Evolutionary conservation across 2,329 filamentous ascomycete species (phyloP).

Genomic region (Arthrinium phaeospermum): DNA sequence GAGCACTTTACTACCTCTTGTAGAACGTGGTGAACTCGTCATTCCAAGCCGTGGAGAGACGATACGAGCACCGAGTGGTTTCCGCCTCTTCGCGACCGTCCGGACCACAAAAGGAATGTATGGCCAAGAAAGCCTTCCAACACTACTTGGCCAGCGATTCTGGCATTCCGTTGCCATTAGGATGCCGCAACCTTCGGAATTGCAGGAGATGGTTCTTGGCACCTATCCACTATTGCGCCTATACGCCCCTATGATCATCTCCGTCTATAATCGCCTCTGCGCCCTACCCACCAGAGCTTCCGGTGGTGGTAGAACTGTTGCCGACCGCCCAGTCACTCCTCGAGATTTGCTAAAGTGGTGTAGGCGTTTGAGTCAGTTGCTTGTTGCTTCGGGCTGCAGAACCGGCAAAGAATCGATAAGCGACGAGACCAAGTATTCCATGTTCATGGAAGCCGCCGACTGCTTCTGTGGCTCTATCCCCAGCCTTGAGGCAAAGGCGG

Average conservation of each 20-base stretch:
- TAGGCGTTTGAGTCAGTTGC: conserved; percentile 70
- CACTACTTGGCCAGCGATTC: conserved; percentile 81
- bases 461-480: conserved; percentile 87
- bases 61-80: conserved; percentile 81
- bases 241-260: conserved; percentile 63
- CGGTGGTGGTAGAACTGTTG: conserved; percentile 41
- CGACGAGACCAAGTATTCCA: conserved; percentile 77
- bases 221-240: conserved; percentile 73
- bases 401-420: conserved; percentile 72
- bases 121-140: conserved; percentile 70
- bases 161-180: conserved; percentile 81
- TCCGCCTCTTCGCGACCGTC: conserved; percentile 91
- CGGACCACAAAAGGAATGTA: conserved; percentile 74
- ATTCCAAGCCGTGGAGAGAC: conserved; percentile 89
- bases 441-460: conserved; percentile 92
- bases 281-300: conserved; percentile 44
- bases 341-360: conserved; percentile 91
- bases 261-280: conserved; percentile 62
- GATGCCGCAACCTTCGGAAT: conserved; percentile 70
- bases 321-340: conserved; percentile 58
- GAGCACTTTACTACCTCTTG: conserved; percentile 88
- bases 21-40: conserved; percentile 88
- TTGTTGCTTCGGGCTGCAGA: conserved; percentile 65
- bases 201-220: conserved; percentile 73
- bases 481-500: conserved; percentile 63